phyloP scores from a whole-genome alignment of 768 basidiomycete species.

The Leucocoprinus sp. region DNA sequence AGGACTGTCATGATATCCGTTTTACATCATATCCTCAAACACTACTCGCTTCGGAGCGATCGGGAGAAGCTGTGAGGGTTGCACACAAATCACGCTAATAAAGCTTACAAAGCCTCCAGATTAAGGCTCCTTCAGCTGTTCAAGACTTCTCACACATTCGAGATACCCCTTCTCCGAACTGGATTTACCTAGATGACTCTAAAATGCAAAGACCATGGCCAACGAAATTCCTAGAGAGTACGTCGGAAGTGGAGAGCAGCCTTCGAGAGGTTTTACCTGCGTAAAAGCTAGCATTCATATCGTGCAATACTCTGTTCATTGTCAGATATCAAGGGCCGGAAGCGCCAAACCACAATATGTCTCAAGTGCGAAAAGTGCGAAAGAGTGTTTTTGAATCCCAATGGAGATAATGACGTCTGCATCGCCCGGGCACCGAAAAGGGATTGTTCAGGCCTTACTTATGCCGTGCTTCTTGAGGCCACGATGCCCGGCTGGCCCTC shows the following conservation, averaged over 20 bases:
- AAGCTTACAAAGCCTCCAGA: not conserved
- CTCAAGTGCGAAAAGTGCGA: too few relatives aligned
- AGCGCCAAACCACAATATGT: too few relatives aligned
- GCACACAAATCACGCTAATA: not conserved
- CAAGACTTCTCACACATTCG: conserved; percentile 86
- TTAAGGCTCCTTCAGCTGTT: not conserved
- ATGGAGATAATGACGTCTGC: too few relatives aligned
- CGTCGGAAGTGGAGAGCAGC: conserved; percentile 13
- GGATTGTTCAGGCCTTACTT: too few relatives aligned
- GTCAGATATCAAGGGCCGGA: too few relatives aligned
- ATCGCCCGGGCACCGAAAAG: too few relatives aligned
- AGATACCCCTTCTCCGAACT: conserved; percentile 71
- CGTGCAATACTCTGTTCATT: too few relatives aligned
- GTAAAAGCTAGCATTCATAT: conserved; percentile 5
- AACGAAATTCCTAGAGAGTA: not conserved
- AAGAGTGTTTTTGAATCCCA: too few relatives aligned
- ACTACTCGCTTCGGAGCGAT: conserved; percentile 15
- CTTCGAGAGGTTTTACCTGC: conserved; percentile 8
- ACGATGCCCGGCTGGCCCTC: too few relatives aligned
- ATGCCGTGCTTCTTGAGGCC: too few relatives aligned
- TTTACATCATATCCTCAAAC: conserved; percentile 56
- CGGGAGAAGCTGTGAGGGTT: conserved; percentile 10
- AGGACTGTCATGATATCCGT: conserved; percentile 53
- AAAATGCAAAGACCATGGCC: conserved; percentile 20
- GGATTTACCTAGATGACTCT: conserved; percentile 31